Evolutionary conservation across 1,284 basidiomycete species (phyloP), one percentile per base, ranked within the genome.

Genomic region (Malassezia nana): DNA sequence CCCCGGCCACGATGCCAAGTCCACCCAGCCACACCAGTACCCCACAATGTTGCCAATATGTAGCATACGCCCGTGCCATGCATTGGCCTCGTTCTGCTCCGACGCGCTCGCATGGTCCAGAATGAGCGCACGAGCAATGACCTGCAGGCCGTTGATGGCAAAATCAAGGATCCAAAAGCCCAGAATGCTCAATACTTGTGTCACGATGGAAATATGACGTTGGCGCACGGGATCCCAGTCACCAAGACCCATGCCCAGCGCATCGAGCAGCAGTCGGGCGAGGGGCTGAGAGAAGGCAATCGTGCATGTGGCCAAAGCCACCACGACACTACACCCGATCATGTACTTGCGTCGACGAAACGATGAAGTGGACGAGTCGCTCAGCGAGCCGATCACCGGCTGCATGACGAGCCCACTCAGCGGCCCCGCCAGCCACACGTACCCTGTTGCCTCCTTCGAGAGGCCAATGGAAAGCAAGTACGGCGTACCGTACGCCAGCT

Each of bases 371-470:
- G 89, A 94, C 30, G 87, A 84, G 75, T 96, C 91, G 6, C 90
- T 95, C 64, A 96, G 83, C 5, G 89, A 64, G 83, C 88, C 92
- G 62, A 98, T 91, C 56, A 96, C 79, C 16, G 92, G 92, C 74
- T 98, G 92, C 4, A 89, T 89, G 50, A 98, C 79, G 42, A 98
- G 79, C 6, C 92, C 92, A 52, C 86, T 88, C 55, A 96, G 75
- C 0, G 89, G 89, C 5, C 91, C 94, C 26, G 92, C 92, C 40
- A 98, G 81, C 92, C 92, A 98, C 26, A 98, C 92, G 13, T 95
- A 79, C 52, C 87, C 87, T 4, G 94, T 95, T 25, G 89, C 78
- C 67, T 89, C 83, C 71, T 92, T 90, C 1, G 87, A 85, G 26
- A 96, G 79, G 8, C 92, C 92, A 10, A 98, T 82, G 13, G 80